Percentiles rank a stretch among this genome's conserved stretches.
Evolutionary conservation across 1,284 basidiomycete species (phyloP).

Genomic region (Volvariella volvacea): DNA sequence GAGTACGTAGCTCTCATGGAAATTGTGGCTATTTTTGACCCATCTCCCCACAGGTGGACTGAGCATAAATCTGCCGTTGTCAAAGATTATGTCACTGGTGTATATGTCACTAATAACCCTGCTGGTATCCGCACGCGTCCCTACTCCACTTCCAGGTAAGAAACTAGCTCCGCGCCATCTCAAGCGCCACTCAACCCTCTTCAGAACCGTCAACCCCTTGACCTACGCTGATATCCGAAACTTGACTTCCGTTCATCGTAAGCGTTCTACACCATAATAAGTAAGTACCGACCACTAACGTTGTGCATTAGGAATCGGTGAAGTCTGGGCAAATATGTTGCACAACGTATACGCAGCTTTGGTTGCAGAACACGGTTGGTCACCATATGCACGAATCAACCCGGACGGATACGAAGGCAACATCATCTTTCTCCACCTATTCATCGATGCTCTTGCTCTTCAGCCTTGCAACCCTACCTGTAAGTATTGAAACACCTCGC

Average conservation of each 20-base stretch:
- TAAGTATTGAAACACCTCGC: slow-evolving; percentile 3
- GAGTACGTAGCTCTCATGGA: slow-evolving; percentile 22
- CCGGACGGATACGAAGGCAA: slow-evolving; percentile 22
- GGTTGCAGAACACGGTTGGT: slow-evolving; percentile 23
- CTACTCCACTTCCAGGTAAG: slow-evolving; percentile 20
- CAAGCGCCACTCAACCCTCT: too few relatives aligned
- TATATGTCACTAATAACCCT: slow-evolving; percentile 25
- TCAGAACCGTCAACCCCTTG: slow-evolving; percentile 27
- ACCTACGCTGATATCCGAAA: slow-evolving; percentile 25
- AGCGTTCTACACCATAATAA: slow-evolving; percentile 4
- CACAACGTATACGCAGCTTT: slow-evolving; percentile 29
- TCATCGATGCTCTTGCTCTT: slow-evolving; percentile 22
- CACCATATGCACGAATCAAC: slow-evolving; percentile 18
- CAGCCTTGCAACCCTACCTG: slow-evolving; percentile 29
- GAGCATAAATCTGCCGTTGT: slow-evolving; percentile 26
- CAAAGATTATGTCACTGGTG: slow-evolving; percentile 30
- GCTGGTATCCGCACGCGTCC: slow-evolving; percentile 22
- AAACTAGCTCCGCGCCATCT: too few relatives aligned
- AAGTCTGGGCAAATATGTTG: slow-evolving; percentile 30
- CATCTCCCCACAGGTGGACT: neutral
- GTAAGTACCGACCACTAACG: neutral
- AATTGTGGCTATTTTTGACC: neutral
- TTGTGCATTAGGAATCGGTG: slow-evolving; percentile 18
- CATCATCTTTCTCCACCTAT: slow-evolving; percentile 24
- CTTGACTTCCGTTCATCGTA: slow-evolving; percentile 29